Base-by-base conservation (phyloP, 192 early-diverging fungal genomes). In the Haplosporangium gracile region DNA sequence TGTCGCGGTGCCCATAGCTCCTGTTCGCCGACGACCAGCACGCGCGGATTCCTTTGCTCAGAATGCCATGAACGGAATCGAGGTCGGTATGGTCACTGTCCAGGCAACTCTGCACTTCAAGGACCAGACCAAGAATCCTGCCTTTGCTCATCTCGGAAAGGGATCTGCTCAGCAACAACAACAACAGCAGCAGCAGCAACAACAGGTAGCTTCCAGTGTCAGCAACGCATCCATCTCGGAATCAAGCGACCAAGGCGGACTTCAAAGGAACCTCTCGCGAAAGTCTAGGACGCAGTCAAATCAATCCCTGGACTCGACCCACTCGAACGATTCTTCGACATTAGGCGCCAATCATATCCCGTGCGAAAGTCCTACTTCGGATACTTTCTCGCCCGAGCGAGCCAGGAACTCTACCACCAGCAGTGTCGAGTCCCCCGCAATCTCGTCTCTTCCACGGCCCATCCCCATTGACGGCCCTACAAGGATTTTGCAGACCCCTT, bases 21-120 rank as follows among this genome's bases (percentile, higher is more conserved):
- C 49, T 16, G 79, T 73, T 39, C 75, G 49, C 16, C 78, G 11
- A 55, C 83, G 74, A 16, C 83, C 63, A 36, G 40, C 53, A 22
- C 78, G 79, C 4, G 18, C 79, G 13, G 75, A 81, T 20, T 86
- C 84, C 34, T 86, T 74, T 78, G 84, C 71, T 16, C 84, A 86
- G 39, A n/a, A 45, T 26, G 75, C 75, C 68, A 81, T 78, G 84
- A 86, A 86, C 29, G 84, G 84, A 24, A 49, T 86, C 55, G 79
- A 86, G 69, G 83, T 86, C 47, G 83, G 83, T 43, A 86, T 70
- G 49, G 55, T 86, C 69, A 81, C 78, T 22, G 75, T 86, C 70
- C 74, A 86, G 40, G 79, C 79, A 39, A 86, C 75, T 16, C 71
- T 86, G 2, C 79, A 77, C 26, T 86, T 86, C 70, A 74, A 80